Conservation (phyloP, 176 grass and related monocot genomes). For the Tillandsia leiboldiana region DNA sequence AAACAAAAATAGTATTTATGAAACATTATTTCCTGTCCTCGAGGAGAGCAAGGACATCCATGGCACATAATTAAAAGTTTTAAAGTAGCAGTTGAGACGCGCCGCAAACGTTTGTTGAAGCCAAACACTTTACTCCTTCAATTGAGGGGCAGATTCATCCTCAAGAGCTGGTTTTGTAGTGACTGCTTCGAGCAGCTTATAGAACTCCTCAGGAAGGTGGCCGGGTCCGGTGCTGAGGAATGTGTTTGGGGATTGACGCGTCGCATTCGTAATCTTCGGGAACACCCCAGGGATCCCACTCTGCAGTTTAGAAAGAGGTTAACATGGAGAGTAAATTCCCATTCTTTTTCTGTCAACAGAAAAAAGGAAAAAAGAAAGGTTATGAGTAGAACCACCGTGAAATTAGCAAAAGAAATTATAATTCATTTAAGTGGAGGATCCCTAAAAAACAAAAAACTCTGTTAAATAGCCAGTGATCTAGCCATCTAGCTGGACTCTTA, state of each 20-base stretch:
- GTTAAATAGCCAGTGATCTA: no score
- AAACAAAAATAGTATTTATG: background rate
- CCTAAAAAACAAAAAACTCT: no score
- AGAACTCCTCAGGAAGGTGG: slow-evolving; percentile 78
- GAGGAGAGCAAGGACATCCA: slow-evolving; percentile 24
- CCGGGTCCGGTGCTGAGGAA: slow-evolving; percentile 72
- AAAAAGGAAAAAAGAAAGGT: background rate
- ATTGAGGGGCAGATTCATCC: slow-evolving; percentile 45
- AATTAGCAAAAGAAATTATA: no score
- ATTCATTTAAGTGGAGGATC: no score
- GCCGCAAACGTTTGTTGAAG: slow-evolving; percentile 7
- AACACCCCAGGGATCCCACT: slow-evolving; percentile 98
- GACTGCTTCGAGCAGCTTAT: slow-evolving; percentile 58
- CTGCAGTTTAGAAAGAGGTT: slow-evolving; percentile 32
- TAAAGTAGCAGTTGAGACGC: slow-evolving; percentile 25
- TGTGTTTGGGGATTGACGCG: slow-evolving; percentile 84
- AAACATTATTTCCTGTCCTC: slow-evolving; percentile 38
- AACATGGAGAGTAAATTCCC: background rate
- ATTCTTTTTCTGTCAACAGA: background rate
- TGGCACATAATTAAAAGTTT: slow-evolving; percentile 6
- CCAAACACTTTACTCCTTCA: slow-evolving; percentile 39
- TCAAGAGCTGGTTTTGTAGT: slow-evolving; percentile 42
- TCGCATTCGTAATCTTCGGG: slow-evolving; percentile 87
- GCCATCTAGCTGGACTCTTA: no score
- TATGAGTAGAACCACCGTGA: background rate